These are phyloP conservation scores for Aspergillus flavus DNA, from an alignment of 2,329 filamentous ascomycete species.

Conservation along the genomic window DNA sequence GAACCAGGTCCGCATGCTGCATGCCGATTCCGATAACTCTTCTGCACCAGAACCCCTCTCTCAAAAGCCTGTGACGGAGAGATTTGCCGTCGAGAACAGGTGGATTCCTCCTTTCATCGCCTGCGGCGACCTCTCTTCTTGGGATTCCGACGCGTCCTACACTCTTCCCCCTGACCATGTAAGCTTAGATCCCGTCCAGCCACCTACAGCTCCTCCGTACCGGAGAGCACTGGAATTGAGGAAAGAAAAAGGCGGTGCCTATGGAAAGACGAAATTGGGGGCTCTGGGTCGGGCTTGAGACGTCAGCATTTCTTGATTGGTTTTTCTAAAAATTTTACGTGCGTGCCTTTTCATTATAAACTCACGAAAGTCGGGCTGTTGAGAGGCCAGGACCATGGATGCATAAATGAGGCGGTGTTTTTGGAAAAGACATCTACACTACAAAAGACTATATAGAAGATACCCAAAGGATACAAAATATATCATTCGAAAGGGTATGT, in stretches of 20 bases:
- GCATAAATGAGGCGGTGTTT: background rate
- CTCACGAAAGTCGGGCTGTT: background rate
- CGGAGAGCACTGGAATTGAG: constrained; percentile 85
- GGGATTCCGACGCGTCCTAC: constrained; percentile 95
- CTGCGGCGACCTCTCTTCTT: constrained; percentile 93
- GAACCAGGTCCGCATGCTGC: constrained; percentile 37
- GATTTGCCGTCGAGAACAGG: constrained; percentile 51
- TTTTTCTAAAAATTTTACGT: constrained; percentile 1
- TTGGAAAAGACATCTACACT: background rate
- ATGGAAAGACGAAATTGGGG: constrained; percentile 66
- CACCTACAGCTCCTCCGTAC: constrained; percentile 93
- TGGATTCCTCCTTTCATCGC: constrained; percentile 97
- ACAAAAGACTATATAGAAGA: constrained; percentile 17
- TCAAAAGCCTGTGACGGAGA: constrained; percentile 24
- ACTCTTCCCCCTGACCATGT: constrained; percentile 82
- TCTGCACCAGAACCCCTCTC: constrained; percentile 23
- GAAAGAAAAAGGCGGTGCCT: constrained; percentile 73
- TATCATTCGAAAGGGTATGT: constrained; percentile 3
- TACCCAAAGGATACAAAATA: constrained; percentile 17
- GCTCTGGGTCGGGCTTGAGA: constrained; percentile 28
- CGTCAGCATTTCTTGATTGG: constrained; percentile 2
- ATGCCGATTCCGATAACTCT: constrained; percentile 46
- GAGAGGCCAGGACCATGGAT: background rate
- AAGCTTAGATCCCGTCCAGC: constrained; percentile 88
- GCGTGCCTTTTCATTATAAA: background rate